Evolutionary conservation across 2,329 filamentous ascomycete species (phyloP), one percentile per base, ranked within the genome.

Genomic region (Calonectria pseudoturangicola): DNA sequence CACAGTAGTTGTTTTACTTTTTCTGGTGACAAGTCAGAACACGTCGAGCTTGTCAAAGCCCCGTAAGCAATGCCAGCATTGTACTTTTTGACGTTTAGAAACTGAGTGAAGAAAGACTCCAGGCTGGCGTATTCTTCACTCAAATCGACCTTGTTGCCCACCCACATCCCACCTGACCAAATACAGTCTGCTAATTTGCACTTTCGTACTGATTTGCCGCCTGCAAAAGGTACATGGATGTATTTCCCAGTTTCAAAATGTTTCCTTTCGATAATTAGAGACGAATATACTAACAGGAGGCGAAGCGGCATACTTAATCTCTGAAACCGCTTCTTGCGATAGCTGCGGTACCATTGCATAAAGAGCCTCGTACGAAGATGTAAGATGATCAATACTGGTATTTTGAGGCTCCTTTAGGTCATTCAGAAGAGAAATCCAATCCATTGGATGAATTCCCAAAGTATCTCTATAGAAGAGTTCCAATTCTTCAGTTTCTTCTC

Each of bases 131-230:
- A 79, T 39, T 73, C 65, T 25, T 70, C 65, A 30, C 76, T 79
- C 33, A 79, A 2, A 15, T 73, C 66, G 33, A 77, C 74, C 47
- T 76, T 64, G 2, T 73, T 72, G 0, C 73, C 68, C 1, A 73
- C 72, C n/a, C 73, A 56, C 7, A 79, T 60, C 21, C 74, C 76
- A 8, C 75, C 76, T 2, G 76, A 69, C 77, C 77, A 79, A 3
- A 70, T 66, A 10, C 77, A 79, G 15, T 78, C 71, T 16, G 25
- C 39, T 4, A 60, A n/a, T 9, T 70, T 75, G 45, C 75, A 54
- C 77, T 77, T 75, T 2, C n/a, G 36, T 0, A 72, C 68, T 2
- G 41, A 21, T 21, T 21, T 21, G 21, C 21, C 30, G 7, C 73
- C 1, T 72, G 56, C 65, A 0, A 74, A 21, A 21, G 21, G 21